Conservation (phyloP, 2,329 filamentous ascomycete species). For the Alternaria postmessia region DNA sequence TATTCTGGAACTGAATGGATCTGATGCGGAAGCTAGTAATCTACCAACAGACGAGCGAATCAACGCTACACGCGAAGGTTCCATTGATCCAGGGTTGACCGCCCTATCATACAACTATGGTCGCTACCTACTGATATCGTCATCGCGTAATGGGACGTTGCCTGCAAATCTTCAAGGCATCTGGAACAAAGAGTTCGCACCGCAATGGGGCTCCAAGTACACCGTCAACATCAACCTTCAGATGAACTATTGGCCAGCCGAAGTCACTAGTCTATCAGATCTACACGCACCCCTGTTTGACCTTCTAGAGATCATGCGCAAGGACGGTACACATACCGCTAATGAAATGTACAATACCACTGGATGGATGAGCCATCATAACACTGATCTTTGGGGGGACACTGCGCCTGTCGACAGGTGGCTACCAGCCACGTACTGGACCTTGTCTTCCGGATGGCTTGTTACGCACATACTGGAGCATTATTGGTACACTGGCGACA, state of each 20-base stretch:
- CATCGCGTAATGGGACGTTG: conserved; percentile 40
- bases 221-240: conserved; percentile 63
- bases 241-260: conserved; percentile 62
- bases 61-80: conserved; percentile 7
- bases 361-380: conserved; percentile 41
- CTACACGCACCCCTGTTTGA: conserved; percentile 55
- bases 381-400: conserved; percentile 39
- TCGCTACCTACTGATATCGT: conserved; percentile 52
- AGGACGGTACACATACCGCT: conserved; percentile 37
- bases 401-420: conserved; percentile 33
- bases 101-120: conserved; percentile 52
- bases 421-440: conserved; percentile 38
- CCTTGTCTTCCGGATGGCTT: conserved; percentile 40
- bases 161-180: conserved; percentile 58
- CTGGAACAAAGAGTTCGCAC: conserved; percentile 54
- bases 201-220: conserved; percentile 59
- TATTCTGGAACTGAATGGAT: not conserved
- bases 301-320: conserved; percentile 50
- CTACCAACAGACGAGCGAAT: conserved; percentile 9
- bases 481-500: conserved; percentile 32
- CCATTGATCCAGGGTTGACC: conserved; percentile 26
- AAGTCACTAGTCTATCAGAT: conserved; percentile 40
- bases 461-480: conserved; percentile 34
- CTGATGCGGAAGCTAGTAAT: conserved; percentile 3
- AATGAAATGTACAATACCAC: conserved; percentile 28